Evolutionary conservation across 352 stramenopile species (phyloP), one percentile per base, ranked within the genome.

Genomic region (Globisporangium perplexum): DNA sequence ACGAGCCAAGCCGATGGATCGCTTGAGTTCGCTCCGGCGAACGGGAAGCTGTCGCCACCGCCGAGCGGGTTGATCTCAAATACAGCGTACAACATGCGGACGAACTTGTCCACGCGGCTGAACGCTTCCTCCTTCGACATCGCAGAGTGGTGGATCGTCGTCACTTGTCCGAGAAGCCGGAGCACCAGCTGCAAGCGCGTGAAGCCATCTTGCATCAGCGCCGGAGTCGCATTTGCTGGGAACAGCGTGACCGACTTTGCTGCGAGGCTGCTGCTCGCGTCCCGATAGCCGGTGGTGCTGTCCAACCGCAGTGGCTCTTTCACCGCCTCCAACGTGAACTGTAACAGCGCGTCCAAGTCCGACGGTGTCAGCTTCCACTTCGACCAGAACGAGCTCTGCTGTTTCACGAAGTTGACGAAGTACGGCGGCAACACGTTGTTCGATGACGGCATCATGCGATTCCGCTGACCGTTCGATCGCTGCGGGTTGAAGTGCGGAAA

Each of bases 351-450:
- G 24, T 87, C 69, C 45, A 90, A 33, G 46, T 93, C 77, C 7
- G 46, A n/a, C 10, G 69, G 52, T 14, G 69, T 69, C 55, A 93
- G 77, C 50, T 79, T 88, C 80, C 80, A 93, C 41, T 87, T 89
- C 4, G 63, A 50, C 83, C 83, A 93, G 43, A 93, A 69, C 4
- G 54, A 24, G 1, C 67, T 63, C 59, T 91, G 83, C 50, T 91
- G 83, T 43, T 91, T 93, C 43, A 93, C 83, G 47, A 93, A 93
- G 47, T 93, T 93, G 23, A 93, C 74, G 48, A 93, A 90, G 54
- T 93, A 93, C 26, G 83, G 83, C 14, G 83, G 83, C 41, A 93
- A 57, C 14, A 83, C 79, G 50, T 89, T 90, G 20, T 62, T 74
- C 8, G 82, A 88, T 0, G 69, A 65, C 23, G 77, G 63, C 36